phyloP scores from a whole-genome alignment of 2,329 filamentous ascomycete species.

The Massarina eburnea region DNA sequence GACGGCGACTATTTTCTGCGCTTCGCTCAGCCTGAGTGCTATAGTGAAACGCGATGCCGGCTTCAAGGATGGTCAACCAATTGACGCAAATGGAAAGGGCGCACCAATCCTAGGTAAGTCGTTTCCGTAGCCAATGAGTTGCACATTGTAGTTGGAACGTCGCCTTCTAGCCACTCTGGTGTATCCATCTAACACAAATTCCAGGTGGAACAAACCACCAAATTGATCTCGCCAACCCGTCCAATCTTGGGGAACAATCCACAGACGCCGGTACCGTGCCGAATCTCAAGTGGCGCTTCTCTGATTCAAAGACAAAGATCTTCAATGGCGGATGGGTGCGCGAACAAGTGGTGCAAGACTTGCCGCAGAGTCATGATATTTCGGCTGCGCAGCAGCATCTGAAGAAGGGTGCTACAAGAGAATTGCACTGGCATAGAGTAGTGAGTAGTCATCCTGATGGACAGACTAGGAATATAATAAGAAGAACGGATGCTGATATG shows the following conservation, averaged over 20 bases:
- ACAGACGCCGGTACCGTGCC: constrained; percentile 66
- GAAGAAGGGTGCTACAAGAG: constrained; percentile 66
- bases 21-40: constrained; percentile 17
- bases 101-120: constrained; percentile 58
- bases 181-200: constrained; percentile 6
- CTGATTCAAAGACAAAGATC: constrained; percentile 65
- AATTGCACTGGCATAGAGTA: constrained; percentile 69
- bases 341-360: constrained; percentile 67
- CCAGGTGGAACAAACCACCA: constrained; percentile 65
- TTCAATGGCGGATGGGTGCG: constrained; percentile 67
- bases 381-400: constrained; percentile 69
- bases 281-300: constrained; percentile 70
- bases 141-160: neutral
- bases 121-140: neutral
- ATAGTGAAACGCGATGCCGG: constrained; percentile 29
- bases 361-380: constrained; percentile 67
- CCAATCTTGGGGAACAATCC: constrained; percentile 62
- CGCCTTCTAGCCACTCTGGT: neutral
- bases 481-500: constrained; percentile 1
- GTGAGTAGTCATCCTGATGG: constrained; percentile 51
- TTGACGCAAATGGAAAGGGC: constrained; percentile 60
- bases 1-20: constrained; percentile 21
- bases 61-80: constrained; percentile 58
- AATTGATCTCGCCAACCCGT: constrained; percentile 64
- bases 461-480: too few relatives aligned